Evolutionary conservation across 495 filamentous ascomycete species (phyloP).

Genomic region (Podospora comata): DNA sequence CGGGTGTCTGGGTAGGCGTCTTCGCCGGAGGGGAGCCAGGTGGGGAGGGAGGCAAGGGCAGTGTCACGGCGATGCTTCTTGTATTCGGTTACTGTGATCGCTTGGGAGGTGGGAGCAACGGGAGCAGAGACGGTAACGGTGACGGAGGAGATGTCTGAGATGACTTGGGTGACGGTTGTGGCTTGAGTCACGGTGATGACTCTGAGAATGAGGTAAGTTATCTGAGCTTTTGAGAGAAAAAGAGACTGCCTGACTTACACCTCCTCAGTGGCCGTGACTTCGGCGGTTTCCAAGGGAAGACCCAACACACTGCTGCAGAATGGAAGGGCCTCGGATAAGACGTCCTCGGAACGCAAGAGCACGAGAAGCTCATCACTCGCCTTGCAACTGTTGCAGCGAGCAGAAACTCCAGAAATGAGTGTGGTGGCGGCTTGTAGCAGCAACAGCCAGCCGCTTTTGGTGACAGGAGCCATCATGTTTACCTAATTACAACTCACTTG

Average conservation of each 20-base stretch:
- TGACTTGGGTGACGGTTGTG: not conserved
- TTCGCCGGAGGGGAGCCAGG: conserved; percentile 1
- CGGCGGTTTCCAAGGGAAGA: not conserved
- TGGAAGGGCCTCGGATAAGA: not conserved
- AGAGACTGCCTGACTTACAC: not conserved
- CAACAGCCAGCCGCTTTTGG: not conserved
- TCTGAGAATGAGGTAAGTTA: not conserved
- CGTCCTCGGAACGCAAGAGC: not conserved
- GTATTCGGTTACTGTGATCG: not conserved
- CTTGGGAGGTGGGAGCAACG: not conserved
- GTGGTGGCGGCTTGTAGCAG: conserved; percentile 1
- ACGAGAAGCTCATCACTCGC: not conserved
- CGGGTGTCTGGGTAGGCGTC: not conserved
- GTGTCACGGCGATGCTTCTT: not conserved
- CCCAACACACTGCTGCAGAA: not conserved
- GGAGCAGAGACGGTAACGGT: conserved; percentile 3
- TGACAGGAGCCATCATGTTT: not conserved
- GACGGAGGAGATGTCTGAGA: not conserved
- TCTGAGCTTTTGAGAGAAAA: not conserved
- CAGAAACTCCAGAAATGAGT: not conserved
- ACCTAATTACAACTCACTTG: not conserved
- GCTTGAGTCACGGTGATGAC: conserved; percentile 2
- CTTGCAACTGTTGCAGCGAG: not conserved
- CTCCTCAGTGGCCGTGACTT: not conserved
- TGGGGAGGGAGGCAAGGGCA: not conserved